Base-by-base conservation (phyloP, 192 early-diverging fungal genomes). In the Podila horticola region DNA sequence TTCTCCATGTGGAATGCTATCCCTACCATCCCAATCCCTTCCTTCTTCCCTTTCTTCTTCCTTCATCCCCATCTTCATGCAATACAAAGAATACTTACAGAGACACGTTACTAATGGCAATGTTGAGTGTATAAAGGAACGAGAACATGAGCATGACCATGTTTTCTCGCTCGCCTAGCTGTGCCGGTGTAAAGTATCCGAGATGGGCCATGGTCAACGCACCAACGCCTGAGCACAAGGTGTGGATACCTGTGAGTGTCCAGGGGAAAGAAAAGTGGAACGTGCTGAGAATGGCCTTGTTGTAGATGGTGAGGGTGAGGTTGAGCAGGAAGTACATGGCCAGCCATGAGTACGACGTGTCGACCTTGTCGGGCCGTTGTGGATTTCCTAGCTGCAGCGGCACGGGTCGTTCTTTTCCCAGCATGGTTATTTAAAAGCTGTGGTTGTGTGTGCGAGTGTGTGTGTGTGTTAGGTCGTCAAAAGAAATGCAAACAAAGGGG, bases 81-180 rank as follows among this genome's bases (percentile, higher is more conserved):
- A 8, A 20, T 5, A 51, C 72, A 4, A 77, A 71, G n/a, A 91
- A 90, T 61, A 92, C 88, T 87, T 93, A 90, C 85, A 96, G 68
- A 55, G 93, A 94, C 9, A 96, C 91, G 69, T 94, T 96, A 71
- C 91, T 92, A 7, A 94, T 90, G 29, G 93, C 95, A 75, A 97
- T 96, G 71, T 97, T 97, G 74, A 93, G 89, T 0, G 95, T 97
- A 72, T 95, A 97, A 2, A 97, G 89, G 30, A 94, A 83, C 13
- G 94, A 95, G 76, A 95, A 97, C 63, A 91, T 83, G 66, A 91
- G 69, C 86, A 97, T 88, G 41, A 91, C 73, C 82, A 88, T 84
- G 64, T 84, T 87, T 59, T 95, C 93, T 19, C 84, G 75, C 41
- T 74, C 74, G n/a, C 84, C 86, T 3, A 94, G 84, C 3, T 74